Evolutionary conservation across 805 yeast genomes (phyloP).

Genomic region (Brettanomyces nanus): DNA sequence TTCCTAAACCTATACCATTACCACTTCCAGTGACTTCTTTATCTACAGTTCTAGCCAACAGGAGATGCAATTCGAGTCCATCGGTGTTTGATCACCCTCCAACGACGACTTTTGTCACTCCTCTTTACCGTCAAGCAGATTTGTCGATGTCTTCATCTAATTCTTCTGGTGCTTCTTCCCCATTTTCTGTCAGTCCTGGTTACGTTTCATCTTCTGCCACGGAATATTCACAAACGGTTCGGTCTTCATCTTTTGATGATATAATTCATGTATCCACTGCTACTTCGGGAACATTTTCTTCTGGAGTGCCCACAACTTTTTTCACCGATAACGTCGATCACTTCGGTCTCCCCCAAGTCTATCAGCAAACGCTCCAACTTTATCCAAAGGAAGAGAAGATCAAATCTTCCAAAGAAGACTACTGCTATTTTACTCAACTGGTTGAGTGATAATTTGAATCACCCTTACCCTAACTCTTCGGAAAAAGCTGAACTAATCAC

Average conservation of each 20-base stretch:
- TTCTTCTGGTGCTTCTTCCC: not conserved
- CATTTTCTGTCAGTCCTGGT: not conserved
- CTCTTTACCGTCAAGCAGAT: not conserved
- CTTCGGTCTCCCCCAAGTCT: not conserved
- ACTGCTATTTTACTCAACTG: constrained; percentile 44
- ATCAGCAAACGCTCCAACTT: not conserved
- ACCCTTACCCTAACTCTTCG: constrained; percentile 52
- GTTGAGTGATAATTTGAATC: constrained; percentile 48
- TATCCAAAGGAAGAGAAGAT: constrained; percentile 28
- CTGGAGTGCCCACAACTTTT: not conserved
- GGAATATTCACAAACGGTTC: too few relatives aligned
- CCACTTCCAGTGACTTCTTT: constrained; percentile 3
- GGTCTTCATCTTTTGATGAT: too few relatives aligned
- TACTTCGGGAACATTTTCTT: not conserved
- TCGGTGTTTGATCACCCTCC: not conserved
- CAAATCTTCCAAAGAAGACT: constrained; percentile 53
- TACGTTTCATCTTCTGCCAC: not conserved
- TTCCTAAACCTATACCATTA: constrained; percentile 4
- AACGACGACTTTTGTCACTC: not conserved
- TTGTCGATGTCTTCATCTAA: not conserved
- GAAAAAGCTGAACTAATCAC: constrained; percentile 47
- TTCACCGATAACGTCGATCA: too few relatives aligned
- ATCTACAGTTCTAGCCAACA: not conserved
- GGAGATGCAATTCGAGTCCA: not conserved
- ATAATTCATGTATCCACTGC: too few relatives aligned